Percentiles rank a stretch among this genome's conserved stretches.
phyloP scores from a whole-genome alignment of 225 moss, liverwort and hornwort genomes.

The Straminergon stramineum region DNA sequence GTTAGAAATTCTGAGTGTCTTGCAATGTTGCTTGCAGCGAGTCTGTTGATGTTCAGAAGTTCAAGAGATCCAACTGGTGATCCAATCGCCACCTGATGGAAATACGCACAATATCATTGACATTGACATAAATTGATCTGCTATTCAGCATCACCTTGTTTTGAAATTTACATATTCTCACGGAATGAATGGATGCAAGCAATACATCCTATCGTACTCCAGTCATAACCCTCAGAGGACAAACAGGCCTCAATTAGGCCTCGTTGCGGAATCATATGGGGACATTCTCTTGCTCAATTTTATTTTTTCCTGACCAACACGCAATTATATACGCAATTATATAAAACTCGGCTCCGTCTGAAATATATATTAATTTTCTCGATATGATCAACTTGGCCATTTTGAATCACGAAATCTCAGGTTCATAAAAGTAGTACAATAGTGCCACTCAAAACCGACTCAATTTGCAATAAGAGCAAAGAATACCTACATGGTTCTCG shows the following conservation, averaged over 20 bases:
- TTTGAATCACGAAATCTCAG: not conserved
- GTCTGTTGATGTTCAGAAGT: constrained; percentile 12
- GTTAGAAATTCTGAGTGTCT: not conserved
- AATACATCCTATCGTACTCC: not conserved
- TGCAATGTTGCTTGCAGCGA: not conserved
- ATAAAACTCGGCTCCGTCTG: not conserved
- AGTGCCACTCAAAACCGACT: not conserved
- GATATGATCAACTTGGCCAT: not conserved
- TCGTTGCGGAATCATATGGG: not conserved
- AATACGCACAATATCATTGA: not conserved
- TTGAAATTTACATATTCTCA: not conserved
- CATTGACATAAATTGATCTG: not conserved
- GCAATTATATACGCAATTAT: not conserved
- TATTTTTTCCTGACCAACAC: not conserved
- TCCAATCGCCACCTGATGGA: constrained; percentile 32
- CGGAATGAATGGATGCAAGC: not conserved
- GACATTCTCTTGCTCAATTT: not conserved
- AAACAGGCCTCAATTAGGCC: not conserved
- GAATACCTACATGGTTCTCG: constrained; percentile 27
- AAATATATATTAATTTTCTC: not conserved
- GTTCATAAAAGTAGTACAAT: not conserved
- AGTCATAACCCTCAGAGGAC: not conserved
- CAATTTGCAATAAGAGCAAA: not conserved
- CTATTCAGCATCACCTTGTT: not conserved
- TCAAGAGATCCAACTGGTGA: constrained; percentile 27